phyloP scores from a whole-genome alignment of 164 flowering plant genomes.

The Magnolia kwangsiensis region DNA sequence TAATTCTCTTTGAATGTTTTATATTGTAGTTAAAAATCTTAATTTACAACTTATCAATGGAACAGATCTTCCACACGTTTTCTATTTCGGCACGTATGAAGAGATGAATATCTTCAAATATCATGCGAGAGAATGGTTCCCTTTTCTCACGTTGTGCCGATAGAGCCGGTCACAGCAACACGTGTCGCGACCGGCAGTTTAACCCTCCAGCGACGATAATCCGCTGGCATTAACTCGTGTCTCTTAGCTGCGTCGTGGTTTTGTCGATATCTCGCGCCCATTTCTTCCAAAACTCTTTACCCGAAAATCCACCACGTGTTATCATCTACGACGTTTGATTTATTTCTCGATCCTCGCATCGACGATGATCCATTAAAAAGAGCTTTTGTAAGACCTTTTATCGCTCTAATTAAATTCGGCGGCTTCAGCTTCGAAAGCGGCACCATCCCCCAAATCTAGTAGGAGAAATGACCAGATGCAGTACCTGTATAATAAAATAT shows the following conservation, averaged over 20 bases:
- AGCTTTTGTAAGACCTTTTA: constrained; percentile 1
- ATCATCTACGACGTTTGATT: not conserved
- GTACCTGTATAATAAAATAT: too few relatives aligned
- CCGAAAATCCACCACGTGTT: not conserved
- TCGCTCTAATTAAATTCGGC: constrained; percentile 16
- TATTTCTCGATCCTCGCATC: constrained; percentile 1
- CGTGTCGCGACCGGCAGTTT: not conserved
- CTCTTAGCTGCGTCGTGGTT: not conserved
- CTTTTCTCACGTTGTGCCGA: too few relatives aligned
- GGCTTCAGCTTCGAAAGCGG: constrained; percentile 10
- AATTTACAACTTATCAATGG: too few relatives aligned
- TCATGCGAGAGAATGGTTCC: not conserved
- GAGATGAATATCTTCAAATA: not conserved
- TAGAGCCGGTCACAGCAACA: not conserved
- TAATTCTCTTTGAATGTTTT: too few relatives aligned
- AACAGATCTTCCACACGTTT: too few relatives aligned
- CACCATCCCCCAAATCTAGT: constrained; percentile 14
- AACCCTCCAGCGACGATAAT: not conserved
- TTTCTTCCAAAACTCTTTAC: not conserved
- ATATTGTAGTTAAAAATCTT: too few relatives aligned
- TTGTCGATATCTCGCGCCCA: not conserved
- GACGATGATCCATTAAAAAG: constrained; percentile 5
- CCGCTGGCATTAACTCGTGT: constrained; percentile 9
- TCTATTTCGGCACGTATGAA: too few relatives aligned
- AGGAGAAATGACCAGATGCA: too few relatives aligned